Conservation (phyloP, 306 rosid genomes). For the Dicorynia guianensis region DNA sequence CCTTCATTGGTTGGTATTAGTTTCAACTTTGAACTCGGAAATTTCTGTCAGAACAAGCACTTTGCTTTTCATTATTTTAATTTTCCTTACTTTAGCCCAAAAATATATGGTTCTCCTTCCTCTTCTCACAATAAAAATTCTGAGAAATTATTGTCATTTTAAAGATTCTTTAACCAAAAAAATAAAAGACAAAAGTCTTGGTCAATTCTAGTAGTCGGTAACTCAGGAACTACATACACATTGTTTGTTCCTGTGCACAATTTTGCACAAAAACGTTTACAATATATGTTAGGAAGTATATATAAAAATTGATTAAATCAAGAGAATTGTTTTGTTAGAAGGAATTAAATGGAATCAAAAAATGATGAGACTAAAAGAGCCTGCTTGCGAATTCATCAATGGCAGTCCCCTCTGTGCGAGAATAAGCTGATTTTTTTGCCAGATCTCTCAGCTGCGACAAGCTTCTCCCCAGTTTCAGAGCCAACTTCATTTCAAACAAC, state of each 20-base stretch:
- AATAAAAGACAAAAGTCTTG: no score
- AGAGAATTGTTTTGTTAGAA: background rate
- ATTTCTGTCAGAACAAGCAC: background rate
- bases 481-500: constrained; percentile 57
- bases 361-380: constrained; percentile 35
- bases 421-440: constrained; percentile 41
- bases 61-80: no score
- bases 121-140: no score
- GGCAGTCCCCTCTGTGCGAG: constrained; percentile 15
- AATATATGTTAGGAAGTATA: background rate
- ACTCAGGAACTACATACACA: no score
- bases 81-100: no score
- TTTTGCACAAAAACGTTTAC: background rate
- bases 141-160: no score
- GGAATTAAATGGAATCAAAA: background rate
- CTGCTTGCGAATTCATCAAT: constrained; percentile 59
- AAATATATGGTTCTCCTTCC: no score
- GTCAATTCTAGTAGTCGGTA: no score
- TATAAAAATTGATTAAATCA: background rate
- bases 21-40: background rate
- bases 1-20: constrained; percentile 1
- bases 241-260: no score
- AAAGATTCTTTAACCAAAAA: no score
- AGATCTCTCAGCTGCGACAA: constrained; percentile 54
- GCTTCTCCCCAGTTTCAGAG: constrained; percentile 61